Base-by-base conservation (phyloP, 2,329 filamentous ascomycete genomes). In the Fusarium drepaniforme region DNA sequence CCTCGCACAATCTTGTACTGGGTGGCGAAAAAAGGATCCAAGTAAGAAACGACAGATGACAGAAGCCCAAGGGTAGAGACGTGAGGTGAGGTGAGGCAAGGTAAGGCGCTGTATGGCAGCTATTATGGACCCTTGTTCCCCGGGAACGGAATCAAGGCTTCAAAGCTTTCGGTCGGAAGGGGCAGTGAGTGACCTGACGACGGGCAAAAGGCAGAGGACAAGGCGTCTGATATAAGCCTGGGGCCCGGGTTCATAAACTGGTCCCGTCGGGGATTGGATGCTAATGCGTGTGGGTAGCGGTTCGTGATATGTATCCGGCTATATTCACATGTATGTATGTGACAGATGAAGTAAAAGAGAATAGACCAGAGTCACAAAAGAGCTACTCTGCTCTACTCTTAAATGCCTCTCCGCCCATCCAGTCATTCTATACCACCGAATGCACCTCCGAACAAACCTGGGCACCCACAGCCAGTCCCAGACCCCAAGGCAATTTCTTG, bases 391-490 rank as follows among this genome's bases (percentile, higher is more conserved):
- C 44, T 51, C 46, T 51, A 23, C 49, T 56, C 11, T 56, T 56
- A 56, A 33, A 56, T 56, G 49, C 49, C 18, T 30, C 49, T 7
- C 18, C 49, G 18, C 7, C n/a, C 28, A 4, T 56, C 28, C 40
- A 74, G 64, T 51, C 56, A 68, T 62, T 21, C 42, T 46, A 21
- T 44, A 35, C 18, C 69, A 75, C 73, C 72, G 72, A 73, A 57
- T 38, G 58, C 51, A 30, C 46, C 66, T 61, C 72, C 72, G 72
- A 74, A 46, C 49, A 53, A 53, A 53, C 25, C 49, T 53, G 49
- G 21, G 8, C 25, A 30, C 49, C 49, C 49, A 15, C 25, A 73
- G 70, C 72, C 69, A 70, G 33, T 21, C 13, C 59, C 62, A 61
- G 37, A 58, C 21, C 21, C 35, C 33, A 28, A 30, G 11, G 49